Conservation (phyloP, 495 filamentous ascomycete genomes). For the Arthonia radiata region DNA sequence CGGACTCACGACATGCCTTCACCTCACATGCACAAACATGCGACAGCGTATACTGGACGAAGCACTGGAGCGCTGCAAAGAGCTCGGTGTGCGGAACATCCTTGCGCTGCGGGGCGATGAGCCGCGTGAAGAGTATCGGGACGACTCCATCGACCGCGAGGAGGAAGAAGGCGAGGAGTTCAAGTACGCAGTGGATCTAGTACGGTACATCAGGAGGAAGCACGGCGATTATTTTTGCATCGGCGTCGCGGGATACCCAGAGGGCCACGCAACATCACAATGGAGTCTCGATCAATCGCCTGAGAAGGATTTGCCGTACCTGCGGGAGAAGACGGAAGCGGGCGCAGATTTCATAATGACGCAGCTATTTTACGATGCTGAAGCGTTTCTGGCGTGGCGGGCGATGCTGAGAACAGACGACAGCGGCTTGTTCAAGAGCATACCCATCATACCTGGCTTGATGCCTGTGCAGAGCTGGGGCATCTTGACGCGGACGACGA, state of each 20-base stretch:
- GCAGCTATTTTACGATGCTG: slow-evolving; percentile 84
- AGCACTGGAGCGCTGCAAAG: slow-evolving; percentile 76
- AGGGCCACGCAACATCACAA: slow-evolving; percentile 83
- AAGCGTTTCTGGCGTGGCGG: slow-evolving; percentile 62
- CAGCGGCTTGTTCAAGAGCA: slow-evolving; percentile 64
- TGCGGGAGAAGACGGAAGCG: slow-evolving; percentile 74
- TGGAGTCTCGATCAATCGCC: slow-evolving; percentile 40
- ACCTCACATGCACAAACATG: slow-evolving; percentile 97
- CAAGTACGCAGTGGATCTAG: slow-evolving; percentile 70
- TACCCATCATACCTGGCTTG: slow-evolving; percentile 79
- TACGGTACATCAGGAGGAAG: slow-evolving; percentile 60
- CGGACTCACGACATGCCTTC: slow-evolving; percentile 79
- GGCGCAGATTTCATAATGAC: slow-evolving; percentile 98
- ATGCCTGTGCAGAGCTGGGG: slow-evolving; percentile 97
- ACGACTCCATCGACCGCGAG: slow-evolving; percentile 28
- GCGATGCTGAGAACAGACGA: slow-evolving; percentile 51
- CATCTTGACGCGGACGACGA: slow-evolving; percentile 84
- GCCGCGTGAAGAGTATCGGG: slow-evolving; percentile 64
- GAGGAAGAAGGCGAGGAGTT: slow-evolving; percentile 57
- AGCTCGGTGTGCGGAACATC: slow-evolving; percentile 82
- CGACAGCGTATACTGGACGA: slow-evolving; percentile 62
- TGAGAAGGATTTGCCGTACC: slow-evolving; percentile 59
- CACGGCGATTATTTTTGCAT: slow-evolving; percentile 94
- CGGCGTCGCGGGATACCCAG: slow-evolving; percentile 82
- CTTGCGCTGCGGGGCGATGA: slow-evolving; percentile 86